Conservation (phyloP, 768 basidiomycete genomes). For the Boletellus emodensis region DNA sequence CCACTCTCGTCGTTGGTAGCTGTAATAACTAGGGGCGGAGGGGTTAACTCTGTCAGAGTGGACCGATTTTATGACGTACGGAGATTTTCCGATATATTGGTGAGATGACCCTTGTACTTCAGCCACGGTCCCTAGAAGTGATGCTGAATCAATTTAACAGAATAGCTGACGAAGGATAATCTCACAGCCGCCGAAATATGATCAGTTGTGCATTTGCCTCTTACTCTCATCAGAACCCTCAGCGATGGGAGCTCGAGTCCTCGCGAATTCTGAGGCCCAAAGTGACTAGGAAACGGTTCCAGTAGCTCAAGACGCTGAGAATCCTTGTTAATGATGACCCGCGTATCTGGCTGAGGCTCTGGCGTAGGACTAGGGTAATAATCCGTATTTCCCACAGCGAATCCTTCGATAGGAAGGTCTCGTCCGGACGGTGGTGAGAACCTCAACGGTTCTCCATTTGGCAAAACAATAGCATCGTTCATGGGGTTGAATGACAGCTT, state of each 20-base stretch:
- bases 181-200: conserved; percentile 92
- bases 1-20: conserved; percentile 95
- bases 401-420: conserved; percentile 80
- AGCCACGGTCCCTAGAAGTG: conserved; percentile 84
- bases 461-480: conserved; percentile 63
- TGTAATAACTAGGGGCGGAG: conserved; percentile 66
- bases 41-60: background rate
- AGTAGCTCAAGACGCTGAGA: conserved; percentile 86
- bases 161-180: conserved; percentile 22
- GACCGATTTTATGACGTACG: conserved; percentile 44
- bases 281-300: conserved; percentile 80
- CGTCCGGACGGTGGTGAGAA: conserved; percentile 82
- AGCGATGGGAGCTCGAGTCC: conserved; percentile 75
- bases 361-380: conserved; percentile 80
- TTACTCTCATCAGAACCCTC: conserved; percentile 83
- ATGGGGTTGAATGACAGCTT: conserved; percentile 91
- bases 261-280: conserved; percentile 46
- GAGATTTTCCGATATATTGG: conserved; percentile 95
- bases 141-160: conserved; percentile 2
- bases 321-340: conserved; percentile 70
- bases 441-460: conserved; percentile 75
- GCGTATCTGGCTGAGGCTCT: conserved; percentile 66
- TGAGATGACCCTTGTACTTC: conserved; percentile 96
- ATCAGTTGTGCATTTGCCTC: conserved; percentile 99
- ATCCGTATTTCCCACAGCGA: conserved; percentile 64